A percentile compares a stretch with the other conserved stretches of the same genome.
These are phyloP conservation scores for Saccharomycopsis microspora DNA, from an alignment of 805 yeast genomes.

Conservation along the genomic window DNA sequence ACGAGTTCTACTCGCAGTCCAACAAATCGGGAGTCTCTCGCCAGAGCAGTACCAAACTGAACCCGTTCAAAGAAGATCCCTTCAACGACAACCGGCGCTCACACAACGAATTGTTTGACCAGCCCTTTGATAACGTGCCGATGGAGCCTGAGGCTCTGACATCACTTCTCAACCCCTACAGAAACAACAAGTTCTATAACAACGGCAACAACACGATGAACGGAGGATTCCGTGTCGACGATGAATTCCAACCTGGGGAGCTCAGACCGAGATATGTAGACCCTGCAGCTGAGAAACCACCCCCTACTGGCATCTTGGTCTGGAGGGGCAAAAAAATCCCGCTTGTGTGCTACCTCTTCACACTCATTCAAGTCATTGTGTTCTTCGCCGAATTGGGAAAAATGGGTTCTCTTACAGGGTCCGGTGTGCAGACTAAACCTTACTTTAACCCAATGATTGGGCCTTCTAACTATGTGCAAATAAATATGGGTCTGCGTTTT, in stretches of 20 bases:
- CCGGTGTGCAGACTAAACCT: conserved; percentile 57
- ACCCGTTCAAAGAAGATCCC: conserved; percentile 17
- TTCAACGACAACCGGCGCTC: conserved; percentile 8
- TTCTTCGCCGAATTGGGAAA: conserved; percentile 50
- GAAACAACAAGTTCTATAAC: conserved; percentile 14
- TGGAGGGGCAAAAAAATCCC: conserved; percentile 15
- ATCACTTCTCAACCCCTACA: conserved; percentile 11
- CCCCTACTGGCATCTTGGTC: conserved; percentile 9
- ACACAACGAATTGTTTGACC: background rate
- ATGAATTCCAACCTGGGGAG: conserved; percentile 14
- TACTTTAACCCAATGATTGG: conserved; percentile 73
- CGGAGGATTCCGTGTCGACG: conserved; percentile 14
- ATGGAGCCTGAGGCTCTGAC: conserved; percentile 8
- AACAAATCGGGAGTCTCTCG: conserved; percentile 8
- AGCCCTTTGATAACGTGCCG: conserved; percentile 14
- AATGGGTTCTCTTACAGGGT: conserved; percentile 50
- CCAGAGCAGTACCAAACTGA: conserved; percentile 13
- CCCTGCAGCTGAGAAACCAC: background rate
- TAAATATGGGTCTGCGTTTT: conserved; percentile 62
- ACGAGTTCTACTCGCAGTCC: conserved; percentile 8
- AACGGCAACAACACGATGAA: conserved; percentile 9
- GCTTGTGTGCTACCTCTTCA: conserved; percentile 21
- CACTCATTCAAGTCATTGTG: conserved; percentile 38
- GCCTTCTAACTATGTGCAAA: conserved; percentile 55
- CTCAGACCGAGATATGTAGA: conserved; percentile 8